Conservation (phyloP, 805 yeast genomes). For the Myxozyma melibiosi region DNA sequence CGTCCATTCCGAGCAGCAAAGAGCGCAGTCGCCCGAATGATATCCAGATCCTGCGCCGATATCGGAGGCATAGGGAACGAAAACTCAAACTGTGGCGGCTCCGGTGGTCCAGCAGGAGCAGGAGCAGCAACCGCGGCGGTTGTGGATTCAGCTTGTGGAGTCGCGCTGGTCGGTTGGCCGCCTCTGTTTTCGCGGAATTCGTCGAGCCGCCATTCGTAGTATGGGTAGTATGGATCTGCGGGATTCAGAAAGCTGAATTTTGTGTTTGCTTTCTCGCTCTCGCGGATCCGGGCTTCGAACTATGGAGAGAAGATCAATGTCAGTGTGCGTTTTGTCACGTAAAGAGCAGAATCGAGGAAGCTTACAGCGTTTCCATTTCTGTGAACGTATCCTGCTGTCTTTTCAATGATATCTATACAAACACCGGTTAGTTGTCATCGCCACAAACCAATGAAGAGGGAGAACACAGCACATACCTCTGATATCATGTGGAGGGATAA, state of each 20-base stretch:
- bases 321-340: background rate
- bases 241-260: conserved; percentile 67
- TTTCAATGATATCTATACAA: conserved; percentile 56
- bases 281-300: conserved; percentile 61
- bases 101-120: conserved; percentile 25
- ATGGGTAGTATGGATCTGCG: conserved; percentile 57
- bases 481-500: conserved; percentile 57
- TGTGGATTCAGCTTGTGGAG: background rate
- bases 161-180: conserved; percentile 14
- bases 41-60: conserved; percentile 64
- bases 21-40: conserved; percentile 72
- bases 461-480: conserved; percentile 30
- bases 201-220: conserved; percentile 55
- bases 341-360: background rate
- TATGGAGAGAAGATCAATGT: conserved; percentile 2
- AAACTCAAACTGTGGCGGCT: conserved; percentile 42
- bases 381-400: conserved; percentile 69
- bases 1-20: conserved; percentile 64
- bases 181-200: conserved; percentile 41
- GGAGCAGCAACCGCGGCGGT: background rate
- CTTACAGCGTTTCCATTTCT: conserved; percentile 59
- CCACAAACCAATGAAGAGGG: background rate
- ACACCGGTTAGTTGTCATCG: conserved; percentile 32
- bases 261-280: conserved; percentile 49
- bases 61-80: conserved; percentile 45